Conservation (phyloP, 2,329 filamentous ascomycete species). For the Thyridium curvatum region DNA sequence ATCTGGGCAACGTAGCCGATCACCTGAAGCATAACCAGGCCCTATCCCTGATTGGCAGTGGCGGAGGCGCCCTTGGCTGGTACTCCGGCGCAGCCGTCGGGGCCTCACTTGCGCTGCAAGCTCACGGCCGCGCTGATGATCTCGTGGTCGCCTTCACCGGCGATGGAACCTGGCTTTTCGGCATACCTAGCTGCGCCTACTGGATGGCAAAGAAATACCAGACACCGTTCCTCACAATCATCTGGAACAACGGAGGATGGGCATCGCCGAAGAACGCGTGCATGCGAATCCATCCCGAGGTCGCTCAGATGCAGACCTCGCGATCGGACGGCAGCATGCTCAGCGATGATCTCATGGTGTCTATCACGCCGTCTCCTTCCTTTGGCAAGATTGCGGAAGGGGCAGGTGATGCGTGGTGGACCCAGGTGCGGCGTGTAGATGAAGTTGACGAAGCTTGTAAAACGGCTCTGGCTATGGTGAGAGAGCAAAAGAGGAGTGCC, state of each 20-base stretch:
- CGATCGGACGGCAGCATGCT: conserved; percentile 1
- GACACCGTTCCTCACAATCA: conserved; percentile 10
- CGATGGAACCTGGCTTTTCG: conserved; percentile 13
- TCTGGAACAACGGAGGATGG: conserved; percentile 14
- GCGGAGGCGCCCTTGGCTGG: conserved; percentile 24
- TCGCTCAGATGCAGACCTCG: background rate
- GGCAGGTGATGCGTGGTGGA: conserved; percentile 13
- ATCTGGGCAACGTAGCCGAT: conserved; percentile 40
- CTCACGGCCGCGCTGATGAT: conserved; percentile 1
- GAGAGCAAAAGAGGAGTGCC: conserved; percentile 10
- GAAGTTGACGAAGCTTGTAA: conserved; percentile 9
- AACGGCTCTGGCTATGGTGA: conserved; percentile 9
- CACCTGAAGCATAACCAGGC: conserved; percentile 48
- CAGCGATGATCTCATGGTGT: conserved; percentile 9
- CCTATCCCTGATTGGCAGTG: conserved; percentile 20
- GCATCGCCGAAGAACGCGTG: conserved; percentile 9
- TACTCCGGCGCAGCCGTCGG: conserved; percentile 24
- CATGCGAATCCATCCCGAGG: conserved; percentile 11
- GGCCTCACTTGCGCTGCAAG: conserved; percentile 14
- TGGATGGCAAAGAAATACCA: conserved; percentile 11
- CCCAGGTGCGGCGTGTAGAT: conserved; percentile 5
- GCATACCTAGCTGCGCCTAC: conserved; percentile 10
- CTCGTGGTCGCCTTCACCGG: conserved; percentile 10
- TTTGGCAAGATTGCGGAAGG: conserved; percentile 15
- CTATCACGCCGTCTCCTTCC: conserved; percentile 8